Evolutionary conservation across 202 grass and related monocot genomes (phyloP), one percentile per base, ranked within the genome.

Genomic region (Carex sylvatica): DNA sequence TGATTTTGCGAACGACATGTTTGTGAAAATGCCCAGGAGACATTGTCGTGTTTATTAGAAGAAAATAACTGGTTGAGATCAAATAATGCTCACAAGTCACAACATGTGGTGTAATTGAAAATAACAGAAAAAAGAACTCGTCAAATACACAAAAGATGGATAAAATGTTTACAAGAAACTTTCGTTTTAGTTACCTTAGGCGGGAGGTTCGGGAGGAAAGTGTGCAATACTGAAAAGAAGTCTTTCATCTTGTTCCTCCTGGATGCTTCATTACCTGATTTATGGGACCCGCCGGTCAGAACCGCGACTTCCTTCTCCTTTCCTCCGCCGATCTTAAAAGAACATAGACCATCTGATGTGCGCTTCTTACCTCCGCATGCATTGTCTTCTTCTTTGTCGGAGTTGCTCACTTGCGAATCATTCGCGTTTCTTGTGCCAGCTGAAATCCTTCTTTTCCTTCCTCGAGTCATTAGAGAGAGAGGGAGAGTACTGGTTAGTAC

Each of bases 191-290:
- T 80, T 20, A 91, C 93, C 87, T 91, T 91, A 2, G 86, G 38
- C 3, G 93, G 78, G 9, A 97, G 85, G 0, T 85, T 77, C 0
- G 93, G 91, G 11, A 93, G 66, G 18, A 89, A 88, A 20, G 78
- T 60, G 24, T 90, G 93, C 9, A 97, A 83, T 20, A 7, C 66
- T 9, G 69, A 83, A 63, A 89, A 93, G 83, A 91, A 88, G 70
- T 73, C 86, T 55, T 88, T 91, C 87, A 91, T 93, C 85, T 87
- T 89, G 75, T 93, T 93, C 72, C 87, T 89, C 49, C 91, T 79
- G 60, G 86, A 65, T 80, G 80, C 85, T 87, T 93, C 83, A 0
- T 83, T 83, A 76, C 78, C 90, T 0, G 81, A 88, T 36, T 95
- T 74, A 47, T 52, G 12, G 87, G 33, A 74, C 11, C 28, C 33